These are phyloP conservation scores for Colletotrichum sp. DNA, from an alignment of 2,329 filamentous ascomycete genomes.

Conservation along the genomic window DNA sequence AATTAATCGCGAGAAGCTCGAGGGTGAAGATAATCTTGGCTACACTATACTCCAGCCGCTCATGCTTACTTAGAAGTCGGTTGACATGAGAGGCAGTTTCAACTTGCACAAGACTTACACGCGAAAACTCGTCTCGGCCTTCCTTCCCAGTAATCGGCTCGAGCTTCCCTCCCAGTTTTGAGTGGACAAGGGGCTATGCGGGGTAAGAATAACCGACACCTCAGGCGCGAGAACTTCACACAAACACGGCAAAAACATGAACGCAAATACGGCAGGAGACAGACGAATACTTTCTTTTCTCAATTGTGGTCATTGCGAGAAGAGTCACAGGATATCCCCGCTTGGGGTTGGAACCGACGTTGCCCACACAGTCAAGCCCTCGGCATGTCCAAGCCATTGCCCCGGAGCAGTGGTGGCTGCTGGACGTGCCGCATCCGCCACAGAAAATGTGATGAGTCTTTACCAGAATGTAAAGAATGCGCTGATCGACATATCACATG, in stretches of 20 bases:
- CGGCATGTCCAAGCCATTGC: background rate
- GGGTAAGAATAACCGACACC: background rate
- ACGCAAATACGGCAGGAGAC: background rate
- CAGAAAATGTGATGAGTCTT: conserved; percentile 30
- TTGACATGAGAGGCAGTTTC: background rate
- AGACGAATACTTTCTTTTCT: background rate
- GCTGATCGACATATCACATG: conserved; percentile 25
- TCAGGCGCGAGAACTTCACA: background rate
- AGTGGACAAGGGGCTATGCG: background rate
- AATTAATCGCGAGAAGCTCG: background rate
- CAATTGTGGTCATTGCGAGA: background rate
- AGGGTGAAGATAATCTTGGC: background rate
- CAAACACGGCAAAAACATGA: background rate
- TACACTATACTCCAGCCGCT: background rate
- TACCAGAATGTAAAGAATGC: conserved; percentile 28
- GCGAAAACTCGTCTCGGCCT: background rate
- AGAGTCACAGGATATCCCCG: background rate
- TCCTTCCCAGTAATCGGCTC: background rate
- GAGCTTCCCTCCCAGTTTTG: background rate
- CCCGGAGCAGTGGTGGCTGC: conserved; percentile 26
- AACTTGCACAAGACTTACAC: background rate
- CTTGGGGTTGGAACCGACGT: background rate
- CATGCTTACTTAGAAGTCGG: background rate
- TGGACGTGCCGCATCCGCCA: conserved; percentile 33
- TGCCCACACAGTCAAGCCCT: background rate